A percentile compares a stretch with the other conserved stretches of the same genome.
Conservation (phyloP, 129 eudicot genomes). For the Tanacetum coccineum region DNA sequence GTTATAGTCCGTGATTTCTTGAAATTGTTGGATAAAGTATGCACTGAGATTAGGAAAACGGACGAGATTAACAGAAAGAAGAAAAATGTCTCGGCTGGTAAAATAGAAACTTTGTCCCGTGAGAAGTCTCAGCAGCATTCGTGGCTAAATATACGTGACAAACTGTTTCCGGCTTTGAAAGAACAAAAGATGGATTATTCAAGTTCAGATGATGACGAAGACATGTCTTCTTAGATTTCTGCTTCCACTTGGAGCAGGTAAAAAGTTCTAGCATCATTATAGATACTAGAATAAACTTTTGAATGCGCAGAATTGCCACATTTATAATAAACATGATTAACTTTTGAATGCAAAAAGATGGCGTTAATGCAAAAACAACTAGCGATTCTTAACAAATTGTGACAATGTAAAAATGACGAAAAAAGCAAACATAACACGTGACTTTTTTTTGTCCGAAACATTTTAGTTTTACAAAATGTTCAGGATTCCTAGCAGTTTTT, state of each 20-base stretch:
- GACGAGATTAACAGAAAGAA: constrained; percentile 24
- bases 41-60: constrained; percentile 41
- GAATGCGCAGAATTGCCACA: too few species aligned
- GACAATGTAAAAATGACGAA: not conserved
- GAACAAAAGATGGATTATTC: constrained; percentile 42
- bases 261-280: not conserved
- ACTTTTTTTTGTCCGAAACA: not conserved
- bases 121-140: constrained; percentile 20
- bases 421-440: not conserved
- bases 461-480: not conserved
- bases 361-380: not conserved
- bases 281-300: too few species aligned
- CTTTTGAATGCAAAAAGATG: not conserved
- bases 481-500: too few species aligned
- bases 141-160: constrained; percentile 27
- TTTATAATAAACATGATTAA: too few species aligned
- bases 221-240: constrained; percentile 33
- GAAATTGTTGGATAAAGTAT: constrained; percentile 53
- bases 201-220: constrained; percentile 58
- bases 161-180: constrained; percentile 60
- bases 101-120: constrained; percentile 18
- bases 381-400: not conserved
- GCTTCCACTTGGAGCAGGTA: constrained; percentile 12
- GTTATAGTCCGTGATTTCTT: constrained; percentile 66
- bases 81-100: constrained; percentile 20